Evolutionary conservation across 345 rosid species (phyloP).

Genomic region (Luvunga scandens): DNA sequence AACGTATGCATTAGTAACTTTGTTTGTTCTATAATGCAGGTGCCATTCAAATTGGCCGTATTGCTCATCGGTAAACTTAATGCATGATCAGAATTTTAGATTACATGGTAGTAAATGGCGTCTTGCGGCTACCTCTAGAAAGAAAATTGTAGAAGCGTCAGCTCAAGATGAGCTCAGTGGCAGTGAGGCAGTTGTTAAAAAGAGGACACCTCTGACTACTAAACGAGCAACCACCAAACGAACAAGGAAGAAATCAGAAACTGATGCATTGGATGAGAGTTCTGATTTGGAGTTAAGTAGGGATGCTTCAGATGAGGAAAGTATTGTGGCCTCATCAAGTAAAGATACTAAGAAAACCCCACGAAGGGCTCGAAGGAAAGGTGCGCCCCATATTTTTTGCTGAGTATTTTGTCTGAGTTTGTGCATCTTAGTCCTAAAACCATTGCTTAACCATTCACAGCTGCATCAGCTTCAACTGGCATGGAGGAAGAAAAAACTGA

Average conservation of each 20-base stretch:
- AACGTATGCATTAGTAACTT: background rate
- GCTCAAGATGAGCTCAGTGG: slow-evolving; percentile 43
- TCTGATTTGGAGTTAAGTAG: slow-evolving; percentile 24
- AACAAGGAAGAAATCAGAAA: slow-evolving; percentile 55
- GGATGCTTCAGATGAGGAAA: slow-evolving; percentile 34
- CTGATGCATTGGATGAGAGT: slow-evolving; percentile 32
- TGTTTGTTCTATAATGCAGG: slow-evolving; percentile 31
- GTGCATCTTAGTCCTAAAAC: slow-evolving; percentile 10
- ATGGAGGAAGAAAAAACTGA: slow-evolving; percentile 46
- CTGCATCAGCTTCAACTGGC: slow-evolving; percentile 33
- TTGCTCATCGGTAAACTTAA: slow-evolving; percentile 32
- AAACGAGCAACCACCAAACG: slow-evolving; percentile 35
- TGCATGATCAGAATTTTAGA: slow-evolving; percentile 40
- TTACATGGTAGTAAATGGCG: slow-evolving; percentile 44
- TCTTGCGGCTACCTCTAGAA: slow-evolving; percentile 49
- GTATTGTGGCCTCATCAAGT: slow-evolving; percentile 12
- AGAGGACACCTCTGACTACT: slow-evolving; percentile 41
- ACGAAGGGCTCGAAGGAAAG: slow-evolving; percentile 44
- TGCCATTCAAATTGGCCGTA: slow-evolving; percentile 41
- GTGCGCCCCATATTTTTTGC: slow-evolving; percentile 24
- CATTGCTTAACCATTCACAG: slow-evolving; percentile 25
- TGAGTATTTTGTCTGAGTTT: slow-evolving; percentile 4
- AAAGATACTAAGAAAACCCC: slow-evolving; percentile 31
- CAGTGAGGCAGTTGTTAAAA: slow-evolving; percentile 40
- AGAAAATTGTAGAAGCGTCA: slow-evolving; percentile 38